Evolutionary conservation across 164 flowering plant genomes (phyloP), one percentile per base, ranked within the genome.

Genomic region (Houttuynia cordata): DNA sequence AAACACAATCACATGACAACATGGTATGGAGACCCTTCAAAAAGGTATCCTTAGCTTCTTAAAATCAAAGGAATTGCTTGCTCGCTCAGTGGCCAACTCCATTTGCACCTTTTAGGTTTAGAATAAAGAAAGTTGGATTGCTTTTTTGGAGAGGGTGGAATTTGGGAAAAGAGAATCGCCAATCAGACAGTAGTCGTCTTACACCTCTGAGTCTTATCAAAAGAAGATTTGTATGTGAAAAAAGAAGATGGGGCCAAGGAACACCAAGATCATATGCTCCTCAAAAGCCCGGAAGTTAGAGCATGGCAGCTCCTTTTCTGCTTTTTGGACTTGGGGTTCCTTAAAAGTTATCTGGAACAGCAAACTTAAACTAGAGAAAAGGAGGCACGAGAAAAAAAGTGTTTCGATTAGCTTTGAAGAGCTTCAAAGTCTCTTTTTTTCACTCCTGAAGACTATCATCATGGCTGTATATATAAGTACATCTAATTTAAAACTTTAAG

Each of bases 1-100:
- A 76, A 77, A 72, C 65, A 58, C 62, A 63, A 56, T 39, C 65
- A 58, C 47, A 57, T 59, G 53, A 59, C 40, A 39, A 34, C 50
- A 54, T 64, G 69, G 69, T 51, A 53, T 9, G 24, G 67, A 55
- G 64, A 73, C 51, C 51, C 60, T 60, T 54, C 67, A 61, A 74
- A 78, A 69, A 68, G 75, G 68, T 68, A 67, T 68, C 68, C 79
- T 80, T 75, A 73, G 81, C 81, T 78, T 79, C 84, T 85, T 82
- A 79, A 76, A 76, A 79, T 71, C 79, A 78, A 82, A 81, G 85
- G 75, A 75, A 78, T 64, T 76, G 74, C 77, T 79, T 82, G 78
- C 79, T 72, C 30, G 59, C 67, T 62, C 4, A 30, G 37, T 30
- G 37, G 37, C 37, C 37, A 30, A 6, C 37, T 22, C 69, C 60